Evolutionary conservation across 2,329 filamentous ascomycete species (phyloP).

Genomic region (Colletotrichum chlorophyti): DNA sequence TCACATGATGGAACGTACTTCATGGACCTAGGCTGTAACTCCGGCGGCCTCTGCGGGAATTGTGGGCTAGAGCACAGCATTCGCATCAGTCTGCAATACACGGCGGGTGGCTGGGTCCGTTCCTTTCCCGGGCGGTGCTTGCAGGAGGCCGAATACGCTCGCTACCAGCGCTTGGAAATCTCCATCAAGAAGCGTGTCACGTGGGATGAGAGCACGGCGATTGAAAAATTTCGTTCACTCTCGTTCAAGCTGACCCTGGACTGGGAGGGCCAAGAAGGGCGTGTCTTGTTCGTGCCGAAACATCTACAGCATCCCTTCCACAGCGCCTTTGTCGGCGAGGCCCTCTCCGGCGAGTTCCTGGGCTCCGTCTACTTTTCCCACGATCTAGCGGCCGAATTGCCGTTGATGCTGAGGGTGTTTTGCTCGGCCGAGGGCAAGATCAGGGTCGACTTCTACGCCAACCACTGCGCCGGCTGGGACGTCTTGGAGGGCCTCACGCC

Average conservation of each 20-base stretch:
- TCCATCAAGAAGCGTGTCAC: background rate
- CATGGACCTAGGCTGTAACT: too few species aligned
- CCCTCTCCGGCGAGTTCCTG: background rate
- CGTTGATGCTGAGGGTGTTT: background rate
- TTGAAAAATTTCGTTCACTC: background rate
- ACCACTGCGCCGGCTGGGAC: too few species aligned
- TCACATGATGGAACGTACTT: too few species aligned
- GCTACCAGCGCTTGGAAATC: background rate
- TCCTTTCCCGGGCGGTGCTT: background rate
- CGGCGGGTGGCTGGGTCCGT: background rate
- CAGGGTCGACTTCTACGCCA: too few species aligned
- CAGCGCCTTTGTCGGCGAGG: background rate
- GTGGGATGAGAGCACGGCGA: background rate
- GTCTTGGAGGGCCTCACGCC: too few species aligned
- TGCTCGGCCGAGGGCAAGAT: too few species aligned
- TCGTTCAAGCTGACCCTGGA: background rate
- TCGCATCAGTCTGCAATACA: background rate
- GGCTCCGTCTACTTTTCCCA: background rate
- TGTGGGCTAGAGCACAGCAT: background rate
- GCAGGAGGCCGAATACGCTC: background rate
- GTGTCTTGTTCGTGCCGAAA: background rate
- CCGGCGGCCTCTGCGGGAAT: too few species aligned
- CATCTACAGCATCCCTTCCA: background rate
- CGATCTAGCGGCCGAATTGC: too few species aligned
- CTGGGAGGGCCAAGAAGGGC: background rate